Percentiles rank a stretch among this genome's conserved stretches.
Conservation (phyloP, 352 stramenopile genomes). For the Pythium periplocum region DNA sequence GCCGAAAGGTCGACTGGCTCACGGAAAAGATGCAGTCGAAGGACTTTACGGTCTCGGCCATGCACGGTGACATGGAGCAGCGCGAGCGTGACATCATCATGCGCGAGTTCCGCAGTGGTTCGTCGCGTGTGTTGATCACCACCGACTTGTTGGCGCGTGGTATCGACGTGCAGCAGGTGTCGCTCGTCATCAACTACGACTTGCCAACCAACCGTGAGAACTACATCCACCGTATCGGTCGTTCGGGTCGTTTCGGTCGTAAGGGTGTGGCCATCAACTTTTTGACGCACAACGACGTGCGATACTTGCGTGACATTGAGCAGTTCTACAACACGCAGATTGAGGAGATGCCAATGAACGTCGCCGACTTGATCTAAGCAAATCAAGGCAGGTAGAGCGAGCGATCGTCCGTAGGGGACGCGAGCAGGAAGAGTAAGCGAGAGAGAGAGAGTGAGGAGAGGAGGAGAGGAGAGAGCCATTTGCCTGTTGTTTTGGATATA, state of each 20-base stretch:
- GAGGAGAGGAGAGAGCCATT: slow-evolving; percentile 13
- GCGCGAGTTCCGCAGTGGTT: slow-evolving; percentile 99
- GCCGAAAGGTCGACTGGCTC: slow-evolving; percentile 98
- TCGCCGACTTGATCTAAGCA: slow-evolving; percentile 98
- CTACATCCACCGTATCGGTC: slow-evolving; percentile 99
- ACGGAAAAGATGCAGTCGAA: slow-evolving; percentile 98
- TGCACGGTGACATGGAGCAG: slow-evolving; percentile 99
- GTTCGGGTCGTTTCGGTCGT: slow-evolving; percentile 98
- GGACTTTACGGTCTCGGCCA: slow-evolving; percentile 99
- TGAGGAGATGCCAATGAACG: slow-evolving; percentile 99
- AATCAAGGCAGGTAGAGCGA: background rate
- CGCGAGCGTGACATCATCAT: slow-evolving; percentile 99
- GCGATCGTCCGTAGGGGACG: background rate
- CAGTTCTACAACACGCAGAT: slow-evolving; percentile 99
- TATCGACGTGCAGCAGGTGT: slow-evolving; percentile 99
- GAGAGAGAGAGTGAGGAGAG: slow-evolving; percentile 29
- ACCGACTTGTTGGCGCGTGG: slow-evolving; percentile 98
- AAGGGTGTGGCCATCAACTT: slow-evolving; percentile 99
- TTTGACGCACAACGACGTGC: slow-evolving; percentile 97
- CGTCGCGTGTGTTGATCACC: slow-evolving; percentile 98
- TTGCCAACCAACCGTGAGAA: slow-evolving; percentile 99
- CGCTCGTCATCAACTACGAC: slow-evolving; percentile 99
- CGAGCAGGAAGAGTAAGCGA: too few relatives aligned
- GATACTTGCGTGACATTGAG: slow-evolving; percentile 99
- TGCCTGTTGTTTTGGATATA: too few relatives aligned